Evolutionary conservation across 768 basidiomycete species (phyloP), one percentile per base, ranked within the genome.

Genomic region (Lactarius trivialis): DNA sequence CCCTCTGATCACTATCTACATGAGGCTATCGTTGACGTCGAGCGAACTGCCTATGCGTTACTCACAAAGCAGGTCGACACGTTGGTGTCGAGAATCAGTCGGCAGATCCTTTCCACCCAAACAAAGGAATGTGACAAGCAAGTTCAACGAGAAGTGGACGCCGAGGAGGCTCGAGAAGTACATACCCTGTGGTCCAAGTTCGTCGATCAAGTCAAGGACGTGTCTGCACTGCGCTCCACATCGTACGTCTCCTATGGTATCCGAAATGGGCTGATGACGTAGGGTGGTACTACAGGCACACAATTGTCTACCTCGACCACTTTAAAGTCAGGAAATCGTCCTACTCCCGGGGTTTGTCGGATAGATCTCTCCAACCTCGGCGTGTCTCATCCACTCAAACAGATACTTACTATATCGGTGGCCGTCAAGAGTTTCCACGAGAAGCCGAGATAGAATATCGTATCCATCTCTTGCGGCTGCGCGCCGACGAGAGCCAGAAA

Each of bases 401-500:
- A 34, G 24, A 21, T 49, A 34, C 39, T 11, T 62, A 62, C n/a
- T 37, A 14, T 14, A 26, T 62, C 19, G 28, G 45, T 12, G 62
- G 62, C 0, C 43, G 39, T 14, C 32, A 34, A 19, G 45, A 58
- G 5, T 7, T 3, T 8, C 41, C 28, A 7, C 52, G 19, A 28
- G 52, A 54, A 6, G 50, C 51, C 0, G 32, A 26, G 30, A 33
- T 55, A 14, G 48, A 58, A 21, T 55, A 32, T 14, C 28, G n/a
- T 3, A 45, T 63, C 1, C 45, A 53, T 32, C 28, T 28, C 0
- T 34, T 63, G 9, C 36, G 26, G 7, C n/a, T 57, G 2, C 53
- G 50, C 15, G n/a, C 56, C 8, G 61, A 63, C 12, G 37, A 63
- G 9, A 28, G n/a, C 15, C 62, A 63, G 3, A 50, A 51, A 5